Evolutionary conservation across 176 grass and related monocot species (phyloP), one percentile per base, ranked within the genome.

Genomic region (Oropetium thomaeum): DNA sequence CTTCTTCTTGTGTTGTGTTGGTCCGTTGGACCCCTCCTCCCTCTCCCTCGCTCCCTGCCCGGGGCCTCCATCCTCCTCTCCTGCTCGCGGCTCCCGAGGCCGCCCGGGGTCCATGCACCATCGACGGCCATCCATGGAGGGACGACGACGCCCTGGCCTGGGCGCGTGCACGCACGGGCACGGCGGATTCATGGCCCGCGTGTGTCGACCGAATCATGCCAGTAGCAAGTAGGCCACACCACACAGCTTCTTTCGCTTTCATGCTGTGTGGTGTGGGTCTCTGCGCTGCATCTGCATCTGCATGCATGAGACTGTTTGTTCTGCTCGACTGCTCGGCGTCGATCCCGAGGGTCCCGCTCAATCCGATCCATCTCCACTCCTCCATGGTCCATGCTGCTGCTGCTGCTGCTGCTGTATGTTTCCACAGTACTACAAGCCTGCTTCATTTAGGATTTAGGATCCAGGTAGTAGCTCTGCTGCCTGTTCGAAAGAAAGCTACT

Each of bases 291-390:
- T 23, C 49, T 52, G 49, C 47, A 14, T 19, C 19, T 51, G 47
- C 49, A 22, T 54, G 62, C 70, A 83, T 83, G 65, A 77, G 42
- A 41, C 82, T 77, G 82, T 84, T 34, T n/a, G n/a, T n/a, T n/a
- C n/a, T n/a, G n/a, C n/a, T n/a, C n/a, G n/a, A n/a, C 20, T 54
- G 53, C 13, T 57, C 13, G 65, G 65, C 73, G 65, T 22, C 73
- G 22, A 84, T 84, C 81, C 81, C 73, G 25, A 77, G 63, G 37
- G 9, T 0, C 35, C 30, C 22, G 13, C 27, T 28, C 53, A 58
- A 29, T 41, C 71, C n/a, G 7, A n/a, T 64, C 44, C 44, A 47
- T 6, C 5, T 41, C 40, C 40, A 11, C 7, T 42, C 10, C 40
- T 42, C 40, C 40, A 42, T 42, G 35, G 35, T n/a, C n/a, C n/a